Base-by-base conservation (phyloP, 345 rosid species). In the Lepidium didymum region DNA sequence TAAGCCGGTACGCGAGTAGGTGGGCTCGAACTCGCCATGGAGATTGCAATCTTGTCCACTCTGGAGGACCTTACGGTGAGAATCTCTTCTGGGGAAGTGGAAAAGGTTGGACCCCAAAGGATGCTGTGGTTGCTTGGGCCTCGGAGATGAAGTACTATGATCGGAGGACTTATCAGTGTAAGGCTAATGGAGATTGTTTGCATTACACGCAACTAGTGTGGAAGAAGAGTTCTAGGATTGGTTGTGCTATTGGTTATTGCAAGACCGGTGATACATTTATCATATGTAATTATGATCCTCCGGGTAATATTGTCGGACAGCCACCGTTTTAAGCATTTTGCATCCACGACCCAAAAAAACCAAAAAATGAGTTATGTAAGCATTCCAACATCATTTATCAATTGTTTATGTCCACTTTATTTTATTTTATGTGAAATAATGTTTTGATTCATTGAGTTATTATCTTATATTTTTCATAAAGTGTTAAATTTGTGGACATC, bases 151-250 rank as follows among this genome's bases (percentile, higher is more conserved):
- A 64, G 8, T 67, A 78, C 61, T 87, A 82, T 67, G 67, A 85
- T 63, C 56, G 76, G 14, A 43, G 61, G 4, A 53, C 85, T n/a
- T 81, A 87, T 64, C 41, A 35, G 0, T 89, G 96, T n/a, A 56
- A 18, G 1, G 44, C 70, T 0, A 60, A 72, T 25, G 73, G 64
- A 31, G 83, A 77, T 19, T 87, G 93, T 59, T 27, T 67, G 76
- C 91, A 82, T 78, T 84, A 82, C 65, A 87, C 91, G 0, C 93
- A 87, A 56, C 68, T 87, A 23, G 80, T 89, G 31, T 87, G 96
- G 96, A 82, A 81, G 74, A 68, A 84, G 29, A 82, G 84, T 58
- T 31, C 60, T 71, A 80, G 63, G 72, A 23, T 87, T 41, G 93
- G 91, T 2, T 89, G 96, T 37, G 88, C 86, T 0, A 65, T 63